phyloP scores from a whole-genome alignment of 768 basidiomycete species.

The Gymnopilus junonius region DNA sequence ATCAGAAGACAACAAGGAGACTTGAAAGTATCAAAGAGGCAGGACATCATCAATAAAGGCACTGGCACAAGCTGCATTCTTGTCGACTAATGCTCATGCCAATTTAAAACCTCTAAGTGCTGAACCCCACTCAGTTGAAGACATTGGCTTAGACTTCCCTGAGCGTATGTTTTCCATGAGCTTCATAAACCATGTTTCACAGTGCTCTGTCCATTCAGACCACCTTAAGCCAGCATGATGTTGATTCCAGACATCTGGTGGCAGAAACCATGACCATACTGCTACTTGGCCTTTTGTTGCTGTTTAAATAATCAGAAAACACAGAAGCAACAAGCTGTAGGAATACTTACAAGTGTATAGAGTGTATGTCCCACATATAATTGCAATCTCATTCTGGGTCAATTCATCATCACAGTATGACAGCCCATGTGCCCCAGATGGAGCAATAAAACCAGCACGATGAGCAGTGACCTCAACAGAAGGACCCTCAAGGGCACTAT shows the following conservation, averaged over 20 bases:
- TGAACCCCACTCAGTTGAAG: not conserved
- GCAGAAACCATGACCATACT: not conserved
- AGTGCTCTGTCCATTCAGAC: not conserved
- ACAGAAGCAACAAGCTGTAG: not conserved
- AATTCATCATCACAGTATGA: conserved; percentile 16
- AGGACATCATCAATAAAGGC: not conserved
- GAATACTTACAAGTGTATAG: conserved; percentile 8
- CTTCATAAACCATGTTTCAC: not conserved
- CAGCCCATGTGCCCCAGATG: not conserved
- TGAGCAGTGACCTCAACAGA: conserved; percentile 4
- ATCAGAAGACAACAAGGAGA: too few relatives aligned
- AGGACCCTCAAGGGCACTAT: conserved; percentile 11
- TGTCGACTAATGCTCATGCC: not conserved
- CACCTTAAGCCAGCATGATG: not conserved
- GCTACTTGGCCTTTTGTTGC: not conserved
- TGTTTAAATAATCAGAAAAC: not conserved
- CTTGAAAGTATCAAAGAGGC: too few relatives aligned
- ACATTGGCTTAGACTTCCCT: not conserved
- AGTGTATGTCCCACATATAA: too few relatives aligned
- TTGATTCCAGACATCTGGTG: not conserved
- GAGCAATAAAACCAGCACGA: conserved; percentile 2
- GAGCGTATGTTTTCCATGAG: not conserved
- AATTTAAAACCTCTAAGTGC: not conserved
- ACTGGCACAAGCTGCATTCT: not conserved
- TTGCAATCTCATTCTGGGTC: not conserved